Conservation (phyloP, 2,329 filamentous ascomycete genomes). For the Plenodomus lindquistii region DNA sequence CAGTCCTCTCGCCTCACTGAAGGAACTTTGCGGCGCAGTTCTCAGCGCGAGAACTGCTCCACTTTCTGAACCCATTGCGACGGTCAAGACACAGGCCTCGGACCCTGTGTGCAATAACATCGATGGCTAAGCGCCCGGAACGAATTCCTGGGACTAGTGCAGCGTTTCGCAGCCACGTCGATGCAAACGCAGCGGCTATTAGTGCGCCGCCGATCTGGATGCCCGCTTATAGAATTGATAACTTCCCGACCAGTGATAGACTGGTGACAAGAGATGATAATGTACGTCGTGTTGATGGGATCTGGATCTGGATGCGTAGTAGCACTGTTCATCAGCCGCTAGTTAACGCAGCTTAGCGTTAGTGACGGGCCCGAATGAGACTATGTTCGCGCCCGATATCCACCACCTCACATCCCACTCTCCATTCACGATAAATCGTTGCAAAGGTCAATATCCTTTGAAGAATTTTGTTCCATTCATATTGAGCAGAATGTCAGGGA, state of each 20-base stretch:
- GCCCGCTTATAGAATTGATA: neutral
- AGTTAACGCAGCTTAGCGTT: too few species aligned
- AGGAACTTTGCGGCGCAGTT: conserved; percentile 12
- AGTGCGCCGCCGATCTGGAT: neutral
- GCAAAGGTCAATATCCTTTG: too few species aligned
- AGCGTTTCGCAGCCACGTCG: conserved; percentile 4
- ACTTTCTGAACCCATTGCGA: neutral
- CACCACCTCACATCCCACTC: too few species aligned
- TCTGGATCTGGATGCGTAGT: neutral
- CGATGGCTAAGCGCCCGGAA: conserved; percentile 9
- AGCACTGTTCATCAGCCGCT: too few species aligned
- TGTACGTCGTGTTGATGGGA: neutral
- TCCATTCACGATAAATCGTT: too few species aligned
- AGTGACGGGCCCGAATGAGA: too few species aligned
- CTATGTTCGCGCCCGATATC: too few species aligned
- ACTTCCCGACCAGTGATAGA: neutral
- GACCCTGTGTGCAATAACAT: conserved; percentile 5
- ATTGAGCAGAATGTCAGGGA: too few species aligned
- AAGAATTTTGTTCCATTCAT: too few species aligned
- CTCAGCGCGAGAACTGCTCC: neutral
- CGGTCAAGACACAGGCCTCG: neutral
- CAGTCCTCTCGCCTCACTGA: neutral
- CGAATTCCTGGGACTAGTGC: conserved; percentile 1
- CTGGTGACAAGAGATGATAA: neutral
- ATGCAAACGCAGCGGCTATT: neutral